Evolutionary conservation across 2,329 filamentous ascomycete genomes (phyloP), one percentile per base, ranked within the genome.

Genomic region (Neospermospora avenae): DNA sequence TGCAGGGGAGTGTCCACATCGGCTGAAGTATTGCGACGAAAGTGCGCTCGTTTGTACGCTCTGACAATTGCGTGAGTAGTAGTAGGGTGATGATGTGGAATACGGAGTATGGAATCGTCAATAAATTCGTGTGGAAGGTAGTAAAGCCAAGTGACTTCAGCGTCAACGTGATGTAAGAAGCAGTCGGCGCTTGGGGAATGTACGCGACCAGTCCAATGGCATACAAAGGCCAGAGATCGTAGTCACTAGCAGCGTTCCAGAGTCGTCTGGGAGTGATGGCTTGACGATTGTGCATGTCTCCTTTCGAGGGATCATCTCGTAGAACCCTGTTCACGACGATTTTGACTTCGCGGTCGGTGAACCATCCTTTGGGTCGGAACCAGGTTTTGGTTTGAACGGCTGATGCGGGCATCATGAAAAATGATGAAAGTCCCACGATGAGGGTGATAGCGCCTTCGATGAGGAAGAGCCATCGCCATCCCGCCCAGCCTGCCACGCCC

Each of bases 251-350:
- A 0, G 79, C 77, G 25, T 78, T 74, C 78, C 79, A 83, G 3
- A 86, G 77, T 14, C 76, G 72, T 49, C 69, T 75, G 13, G 74
- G 76, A 0, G 80, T 82, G 35, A 86, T 79, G 0, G 80, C 78
- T 68, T 85, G 75, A 4, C 84, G 78, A 66, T 85, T 86, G 70
- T 85, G 81, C 81, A 87, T 85, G 55, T 79, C 78, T 31, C 76
- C 78, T 78, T 81, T 54, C 70, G 75, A 67, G 22, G 69, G 69
- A 56, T 83, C 82, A 56, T 85, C 82, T 3, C 82, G 78, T 24
- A 75, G 64, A 24, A 87, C 77, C 24, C 81, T 80, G 67, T 87
- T 88, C 4, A 87, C 84, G 74, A 89, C 82, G 61, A 88, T 87
- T 65, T 84, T 84, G 68, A 86, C 83, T 70, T 89, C 85, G 18